These are phyloP conservation scores for Microbotryum lychnidis-dioicae DNA, from an alignment of 1,284 basidiomycete genomes.

Conservation along the genomic window DNA sequence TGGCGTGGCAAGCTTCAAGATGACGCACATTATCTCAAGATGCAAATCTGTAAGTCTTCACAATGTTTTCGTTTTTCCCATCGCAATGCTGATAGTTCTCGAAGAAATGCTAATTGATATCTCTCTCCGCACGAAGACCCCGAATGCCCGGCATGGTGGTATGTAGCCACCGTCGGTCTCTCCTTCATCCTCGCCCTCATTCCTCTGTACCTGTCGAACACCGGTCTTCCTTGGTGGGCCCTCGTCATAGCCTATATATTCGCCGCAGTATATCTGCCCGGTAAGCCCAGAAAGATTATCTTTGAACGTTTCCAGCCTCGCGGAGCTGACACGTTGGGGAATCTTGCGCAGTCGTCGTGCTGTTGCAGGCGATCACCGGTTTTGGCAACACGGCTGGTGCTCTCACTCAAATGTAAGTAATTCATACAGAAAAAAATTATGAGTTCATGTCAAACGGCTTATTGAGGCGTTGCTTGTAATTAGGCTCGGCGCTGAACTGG, in stretches of 20 bases:
- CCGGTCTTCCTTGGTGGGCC: conserved; percentile 51
- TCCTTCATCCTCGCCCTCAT: no score
- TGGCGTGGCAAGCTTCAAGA: no score
- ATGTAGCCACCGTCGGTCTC: no score
- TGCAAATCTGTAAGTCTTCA: conserved; percentile 42
- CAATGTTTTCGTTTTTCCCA: no score
- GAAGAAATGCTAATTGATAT: no score
- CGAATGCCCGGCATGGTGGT: no score
- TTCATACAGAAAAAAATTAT: no score
- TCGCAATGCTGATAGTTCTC: no score
- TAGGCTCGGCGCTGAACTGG: conserved; percentile 55
- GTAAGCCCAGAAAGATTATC: not conserved
- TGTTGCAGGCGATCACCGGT: conserved; percentile 54
- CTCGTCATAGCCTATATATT: conserved; percentile 48
- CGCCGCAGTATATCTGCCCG: conserved; percentile 43
- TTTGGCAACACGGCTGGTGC: conserved; percentile 48
- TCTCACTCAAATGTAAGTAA: conserved; percentile 47
- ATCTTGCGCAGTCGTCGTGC: conserved; percentile 38
- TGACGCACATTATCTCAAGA: no score
- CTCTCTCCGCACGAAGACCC: no score
- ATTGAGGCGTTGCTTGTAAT: conserved; percentile 34
- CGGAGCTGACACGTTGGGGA: not conserved
- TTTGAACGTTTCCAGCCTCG: no score
- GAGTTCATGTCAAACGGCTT: no score
- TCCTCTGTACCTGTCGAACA: conserved; percentile 37